Conservation (phyloP, 1,284 basidiomycete species). For the Trichosporon sp. region DNA sequence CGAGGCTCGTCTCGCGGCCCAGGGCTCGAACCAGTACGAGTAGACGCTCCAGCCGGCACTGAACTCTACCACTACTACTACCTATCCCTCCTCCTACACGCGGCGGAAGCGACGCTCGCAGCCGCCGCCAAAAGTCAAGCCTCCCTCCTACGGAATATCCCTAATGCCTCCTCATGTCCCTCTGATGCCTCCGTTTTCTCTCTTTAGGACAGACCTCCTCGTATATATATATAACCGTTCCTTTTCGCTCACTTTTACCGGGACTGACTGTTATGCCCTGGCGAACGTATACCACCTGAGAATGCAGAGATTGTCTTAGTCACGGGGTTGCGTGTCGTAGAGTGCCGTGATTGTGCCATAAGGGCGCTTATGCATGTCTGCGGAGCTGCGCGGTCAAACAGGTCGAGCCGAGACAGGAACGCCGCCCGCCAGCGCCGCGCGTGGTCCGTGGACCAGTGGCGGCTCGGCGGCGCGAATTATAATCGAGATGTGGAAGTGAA, state of each 20-base stretch:
- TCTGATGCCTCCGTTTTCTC: constrained; percentile 1
- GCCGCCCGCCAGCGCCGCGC: no score
- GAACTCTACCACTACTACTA: constrained; percentile 53
- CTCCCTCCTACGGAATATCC: constrained; percentile 46
- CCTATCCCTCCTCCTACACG: no score
- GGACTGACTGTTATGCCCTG: constrained; percentile 3
- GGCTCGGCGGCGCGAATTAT: background rate
- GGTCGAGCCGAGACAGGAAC: background rate
- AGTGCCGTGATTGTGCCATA: background rate
- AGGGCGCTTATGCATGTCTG: background rate
- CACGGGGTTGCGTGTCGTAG: no score
- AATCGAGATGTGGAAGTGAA: no score
- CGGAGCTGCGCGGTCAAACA: background rate
- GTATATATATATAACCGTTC: constrained; percentile 14
- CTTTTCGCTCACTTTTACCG: background rate
- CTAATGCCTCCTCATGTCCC: constrained; percentile 8
- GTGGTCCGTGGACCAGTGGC: no score
- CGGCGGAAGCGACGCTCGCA: constrained; percentile 67
- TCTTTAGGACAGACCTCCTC: constrained; percentile 3
- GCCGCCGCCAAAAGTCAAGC: constrained; percentile 41
- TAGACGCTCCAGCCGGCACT: background rate
- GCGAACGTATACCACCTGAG: constrained; percentile 1
- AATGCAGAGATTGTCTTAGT: constrained; percentile 4
- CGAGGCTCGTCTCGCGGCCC: constrained; percentile 41
- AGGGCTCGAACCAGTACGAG: constrained; percentile 17